phyloP scores from a whole-genome alignment of 345 rosid species.

The Pseudoturritis turrita region DNA sequence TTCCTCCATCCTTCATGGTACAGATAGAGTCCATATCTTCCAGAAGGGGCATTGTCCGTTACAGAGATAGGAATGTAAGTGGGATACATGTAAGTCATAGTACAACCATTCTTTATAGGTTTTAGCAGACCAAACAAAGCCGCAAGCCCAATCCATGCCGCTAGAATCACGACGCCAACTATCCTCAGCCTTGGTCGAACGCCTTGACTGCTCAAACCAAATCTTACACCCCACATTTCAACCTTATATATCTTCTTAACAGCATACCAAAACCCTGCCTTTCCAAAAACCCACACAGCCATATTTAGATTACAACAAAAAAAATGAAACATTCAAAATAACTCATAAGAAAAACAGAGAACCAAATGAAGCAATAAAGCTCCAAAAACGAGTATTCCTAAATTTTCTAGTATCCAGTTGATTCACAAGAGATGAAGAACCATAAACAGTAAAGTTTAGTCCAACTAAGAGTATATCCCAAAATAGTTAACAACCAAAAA shows the following conservation, averaged over 20 bases:
- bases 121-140: conserved; percentile 59
- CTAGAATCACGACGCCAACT: conserved; percentile 37
- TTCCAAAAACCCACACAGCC: conserved; percentile 1
- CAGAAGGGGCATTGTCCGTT: conserved; percentile 35
- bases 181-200: conserved; percentile 48
- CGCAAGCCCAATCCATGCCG: conserved; percentile 49
- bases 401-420: background rate
- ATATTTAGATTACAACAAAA: background rate
- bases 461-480: background rate
- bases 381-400: background rate
- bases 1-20: conserved; percentile 98
- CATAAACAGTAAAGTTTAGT: conserved; percentile 2
- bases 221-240: conserved; percentile 25
- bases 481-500: conserved; percentile 2
- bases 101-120: conserved; percentile 83
- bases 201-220: conserved; percentile 38
- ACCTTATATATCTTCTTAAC: background rate
- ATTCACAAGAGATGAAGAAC: conserved; percentile 5
- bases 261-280: conserved; percentile 24
- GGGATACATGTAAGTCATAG: conserved; percentile 97
- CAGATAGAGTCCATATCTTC: conserved; percentile 71
- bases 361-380: background rate
- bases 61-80: conserved; percentile 79
- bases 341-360: background rate
- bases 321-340: background rate